These are phyloP conservation scores for Zopfia rhizophila DNA, from an alignment of 2,329 filamentous ascomycete species.

Conservation along the genomic window DNA sequence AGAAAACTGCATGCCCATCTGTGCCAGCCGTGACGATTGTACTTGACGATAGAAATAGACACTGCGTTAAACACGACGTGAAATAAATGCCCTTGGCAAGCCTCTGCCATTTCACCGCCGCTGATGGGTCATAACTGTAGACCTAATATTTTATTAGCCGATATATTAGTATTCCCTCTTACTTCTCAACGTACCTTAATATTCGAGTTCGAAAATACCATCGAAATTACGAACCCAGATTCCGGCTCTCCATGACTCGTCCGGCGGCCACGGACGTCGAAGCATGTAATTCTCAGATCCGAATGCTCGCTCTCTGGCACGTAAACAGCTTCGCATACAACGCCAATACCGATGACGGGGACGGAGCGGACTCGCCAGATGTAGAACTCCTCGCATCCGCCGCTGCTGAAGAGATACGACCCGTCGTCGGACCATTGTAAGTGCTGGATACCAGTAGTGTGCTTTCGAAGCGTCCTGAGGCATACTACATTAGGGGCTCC, in stretches of 20 bases:
- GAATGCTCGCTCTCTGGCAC: conserved; percentile 60
- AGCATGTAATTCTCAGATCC: conserved; percentile 85
- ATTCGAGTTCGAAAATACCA: conserved; percentile 86
- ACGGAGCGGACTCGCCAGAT: conserved; percentile 76
- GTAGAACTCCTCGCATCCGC: conserved; percentile 88
- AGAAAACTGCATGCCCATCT: conserved; percentile 79
- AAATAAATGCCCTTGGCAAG: conserved; percentile 55
- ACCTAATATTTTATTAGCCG: conserved; percentile 49
- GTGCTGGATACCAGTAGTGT: conserved; percentile 85
- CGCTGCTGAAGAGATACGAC: conserved; percentile 82
- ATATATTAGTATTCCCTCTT: background rate
- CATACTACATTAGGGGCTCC: conserved; percentile 53
- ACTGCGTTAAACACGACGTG: conserved; percentile 76
- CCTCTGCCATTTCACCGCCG: conserved; percentile 46
- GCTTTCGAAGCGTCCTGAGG: conserved; percentile 75
- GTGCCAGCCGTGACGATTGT: conserved; percentile 77
- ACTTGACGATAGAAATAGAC: conserved; percentile 49
- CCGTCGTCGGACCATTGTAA: conserved; percentile 77
- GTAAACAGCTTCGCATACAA: conserved; percentile 63
- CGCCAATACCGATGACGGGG: conserved; percentile 63
- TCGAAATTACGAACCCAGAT: conserved; percentile 67
- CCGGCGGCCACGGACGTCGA: conserved; percentile 65
- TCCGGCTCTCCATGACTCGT: conserved; percentile 19
- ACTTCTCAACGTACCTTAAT: conserved; percentile 64
- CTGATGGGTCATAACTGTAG: conserved; percentile 51